These are phyloP conservation scores for Debaryomyces nepalensis DNA, from an alignment of 1,139 yeast species.

Conservation along the genomic window DNA sequence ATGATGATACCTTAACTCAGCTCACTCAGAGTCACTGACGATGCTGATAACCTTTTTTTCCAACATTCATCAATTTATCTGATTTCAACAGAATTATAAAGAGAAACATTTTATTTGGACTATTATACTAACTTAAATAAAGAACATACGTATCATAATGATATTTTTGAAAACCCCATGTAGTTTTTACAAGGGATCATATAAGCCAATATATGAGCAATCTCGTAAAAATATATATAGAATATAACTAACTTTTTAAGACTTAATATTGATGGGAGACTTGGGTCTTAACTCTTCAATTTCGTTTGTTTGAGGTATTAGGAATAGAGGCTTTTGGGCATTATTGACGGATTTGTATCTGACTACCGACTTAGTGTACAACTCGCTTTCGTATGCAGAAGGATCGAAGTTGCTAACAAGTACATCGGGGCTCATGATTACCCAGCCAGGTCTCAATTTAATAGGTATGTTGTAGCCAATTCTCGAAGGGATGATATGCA, in stretches of 20 bases:
- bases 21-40: constrained; percentile 56
- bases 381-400: constrained; percentile 35
- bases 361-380: constrained; percentile 37
- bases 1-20: constrained; percentile 59
- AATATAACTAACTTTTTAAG: background rate
- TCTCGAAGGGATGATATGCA: constrained; percentile 80
- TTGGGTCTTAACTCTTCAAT: constrained; percentile 84
- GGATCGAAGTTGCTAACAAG: constrained; percentile 68
- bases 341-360: constrained; percentile 30
- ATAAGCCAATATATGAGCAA: background rate
- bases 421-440: constrained; percentile 83
- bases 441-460: constrained; percentile 86
- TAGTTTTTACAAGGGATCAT: no score
- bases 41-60: constrained; percentile 54
- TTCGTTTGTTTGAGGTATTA: constrained; percentile 68
- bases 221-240: background rate
- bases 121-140: constrained; percentile 11
- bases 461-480: constrained; percentile 69
- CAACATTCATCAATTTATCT: constrained; percentile 50
- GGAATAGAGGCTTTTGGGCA: constrained; percentile 37
- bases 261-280: constrained; percentile 15
- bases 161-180: no score
- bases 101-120: constrained; percentile 2
- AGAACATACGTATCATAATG: no score
- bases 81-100: constrained; percentile 17